Percentiles rank a stretch among this genome's conserved stretches.
Conservation (phyloP, 1,284 basidiomycete genomes). For the Microbotryum saponariae region DNA sequence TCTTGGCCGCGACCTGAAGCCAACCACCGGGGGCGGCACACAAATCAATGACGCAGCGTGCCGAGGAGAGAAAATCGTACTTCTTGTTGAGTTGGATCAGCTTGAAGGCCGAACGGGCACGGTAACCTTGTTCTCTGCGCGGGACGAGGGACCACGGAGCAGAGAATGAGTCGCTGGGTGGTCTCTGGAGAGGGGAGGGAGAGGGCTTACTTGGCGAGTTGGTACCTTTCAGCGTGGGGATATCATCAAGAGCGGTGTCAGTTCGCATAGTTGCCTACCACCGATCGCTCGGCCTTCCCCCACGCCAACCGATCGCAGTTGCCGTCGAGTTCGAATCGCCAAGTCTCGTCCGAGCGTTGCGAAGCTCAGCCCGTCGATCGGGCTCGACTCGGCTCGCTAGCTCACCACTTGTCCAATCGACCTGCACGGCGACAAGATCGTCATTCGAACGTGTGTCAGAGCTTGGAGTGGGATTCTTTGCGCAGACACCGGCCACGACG, state of each 20-base stretch:
- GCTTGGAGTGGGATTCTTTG: too few relatives aligned
- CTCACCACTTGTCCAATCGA: constrained; percentile 77
- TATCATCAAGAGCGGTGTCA: not conserved
- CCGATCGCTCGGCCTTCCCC: too few relatives aligned
- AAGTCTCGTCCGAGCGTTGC: too few relatives aligned
- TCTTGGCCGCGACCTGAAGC: constrained; percentile 94
- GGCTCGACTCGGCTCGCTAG: not conserved
- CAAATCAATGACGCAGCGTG: constrained; percentile 93
- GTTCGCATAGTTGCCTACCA: too few relatives aligned
- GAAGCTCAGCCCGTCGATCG: too few relatives aligned
- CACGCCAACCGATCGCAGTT: too few relatives aligned
- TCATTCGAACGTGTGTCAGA: not conserved
- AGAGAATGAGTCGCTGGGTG: constrained; percentile 2
- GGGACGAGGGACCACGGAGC: not conserved
- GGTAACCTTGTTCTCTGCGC: constrained; percentile 84
- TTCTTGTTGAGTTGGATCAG: constrained; percentile 98
- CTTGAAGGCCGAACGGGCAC: constrained; percentile 99
- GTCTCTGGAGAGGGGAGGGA: constrained; percentile 1
- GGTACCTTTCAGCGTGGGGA: constrained; percentile 49
- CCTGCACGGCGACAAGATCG: constrained; percentile 42
- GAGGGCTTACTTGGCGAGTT: constrained; percentile 68
- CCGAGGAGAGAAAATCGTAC: constrained; percentile 77
- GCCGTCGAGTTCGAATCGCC: too few relatives aligned
- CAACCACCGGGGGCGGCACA: constrained; percentile 99
- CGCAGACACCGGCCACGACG: not conserved